Conservation (phyloP, 228 moss, liverwort and hornwort species). For the Sphagnum fallax region DNA sequence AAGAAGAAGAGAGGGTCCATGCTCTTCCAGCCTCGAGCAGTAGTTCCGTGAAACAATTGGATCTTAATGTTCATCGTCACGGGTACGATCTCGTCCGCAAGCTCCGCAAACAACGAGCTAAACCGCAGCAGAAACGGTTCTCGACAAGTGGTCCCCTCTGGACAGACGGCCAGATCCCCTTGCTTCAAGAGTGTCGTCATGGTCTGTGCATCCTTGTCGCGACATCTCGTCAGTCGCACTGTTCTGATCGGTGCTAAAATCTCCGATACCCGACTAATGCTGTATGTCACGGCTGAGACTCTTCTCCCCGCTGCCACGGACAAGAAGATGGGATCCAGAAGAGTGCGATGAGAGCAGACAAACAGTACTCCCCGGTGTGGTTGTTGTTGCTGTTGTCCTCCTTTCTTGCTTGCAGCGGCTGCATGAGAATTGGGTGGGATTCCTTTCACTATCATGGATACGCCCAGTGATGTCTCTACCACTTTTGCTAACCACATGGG, state of each 20-base stretch:
- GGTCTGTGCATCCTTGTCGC: slow-evolving; percentile 31
- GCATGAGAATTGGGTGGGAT: slow-evolving; percentile 21
- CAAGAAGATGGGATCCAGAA: slow-evolving; percentile 58
- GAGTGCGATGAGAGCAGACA: slow-evolving; percentile 69
- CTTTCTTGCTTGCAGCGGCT: too few relatives aligned
- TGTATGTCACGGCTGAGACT: slow-evolving; percentile 60
- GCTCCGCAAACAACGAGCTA: slow-evolving; percentile 61
- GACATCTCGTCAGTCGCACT: slow-evolving; percentile 37
- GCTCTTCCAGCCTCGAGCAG: slow-evolving; percentile 72
- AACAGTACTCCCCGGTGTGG: slow-evolving; percentile 46
- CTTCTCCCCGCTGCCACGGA: slow-evolving; percentile 34
- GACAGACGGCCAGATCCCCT: slow-evolving; percentile 60
- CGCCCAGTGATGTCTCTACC: slow-evolving; percentile 38
- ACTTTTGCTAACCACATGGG: slow-evolving; percentile 45
- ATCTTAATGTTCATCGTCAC: slow-evolving; percentile 58
- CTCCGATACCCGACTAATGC: slow-evolving; percentile 56
- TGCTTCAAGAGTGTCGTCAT: slow-evolving; percentile 38
- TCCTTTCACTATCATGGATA: slow-evolving; percentile 41
- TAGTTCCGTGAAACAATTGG: slow-evolving; percentile 72
- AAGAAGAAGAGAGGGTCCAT: slow-evolving; percentile 72
- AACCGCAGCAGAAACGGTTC: slow-evolving; percentile 69
- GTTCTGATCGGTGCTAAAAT: slow-evolving; percentile 51
- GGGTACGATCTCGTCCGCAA: slow-evolving; percentile 63
- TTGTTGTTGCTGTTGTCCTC: too few relatives aligned
- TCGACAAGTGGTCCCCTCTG: slow-evolving; percentile 73